phyloP scores from a whole-genome alignment of 306 rosid species.

The Alnus rubra region DNA sequence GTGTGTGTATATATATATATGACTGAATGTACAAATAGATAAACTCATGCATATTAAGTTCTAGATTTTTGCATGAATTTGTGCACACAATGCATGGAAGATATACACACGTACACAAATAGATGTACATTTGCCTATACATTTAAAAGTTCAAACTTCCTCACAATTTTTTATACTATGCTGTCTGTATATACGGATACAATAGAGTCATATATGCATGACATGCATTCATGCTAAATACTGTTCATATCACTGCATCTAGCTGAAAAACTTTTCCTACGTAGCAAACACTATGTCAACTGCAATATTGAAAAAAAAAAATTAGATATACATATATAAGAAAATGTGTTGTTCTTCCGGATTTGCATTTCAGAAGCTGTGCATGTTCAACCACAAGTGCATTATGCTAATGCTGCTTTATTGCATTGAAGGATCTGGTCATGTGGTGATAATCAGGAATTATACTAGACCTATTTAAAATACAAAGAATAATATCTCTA shows the following conservation, averaged over 20 bases:
- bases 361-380: constrained; percentile 35
- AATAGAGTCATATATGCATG: background rate
- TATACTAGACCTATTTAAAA: constrained; percentile 32
- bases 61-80: constrained; percentile 11
- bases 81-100: constrained; percentile 8
- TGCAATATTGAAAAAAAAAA: constrained; percentile 15
- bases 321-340: constrained; percentile 20
- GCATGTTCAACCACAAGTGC: constrained; percentile 43
- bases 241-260: background rate
- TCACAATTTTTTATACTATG: background rate
- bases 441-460: constrained; percentile 23
- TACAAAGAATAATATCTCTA: constrained; percentile 29
- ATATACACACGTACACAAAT: background rate
- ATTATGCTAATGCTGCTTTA: constrained; percentile 41
- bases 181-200: background rate
- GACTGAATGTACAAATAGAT: constrained; percentile 17
- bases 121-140: background rate
- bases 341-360: constrained; percentile 43
- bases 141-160: background rate
- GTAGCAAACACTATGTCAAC: constrained; percentile 44
- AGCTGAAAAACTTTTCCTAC: constrained; percentile 28
- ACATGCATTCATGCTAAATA: background rate
- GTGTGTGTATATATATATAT: background rate
- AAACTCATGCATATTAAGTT: constrained; percentile 20
- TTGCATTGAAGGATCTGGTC: constrained; percentile 26